These are phyloP conservation scores for Suillus weaverae DNA, from an alignment of 768 basidiomycete species.

Conservation along the genomic window DNA sequence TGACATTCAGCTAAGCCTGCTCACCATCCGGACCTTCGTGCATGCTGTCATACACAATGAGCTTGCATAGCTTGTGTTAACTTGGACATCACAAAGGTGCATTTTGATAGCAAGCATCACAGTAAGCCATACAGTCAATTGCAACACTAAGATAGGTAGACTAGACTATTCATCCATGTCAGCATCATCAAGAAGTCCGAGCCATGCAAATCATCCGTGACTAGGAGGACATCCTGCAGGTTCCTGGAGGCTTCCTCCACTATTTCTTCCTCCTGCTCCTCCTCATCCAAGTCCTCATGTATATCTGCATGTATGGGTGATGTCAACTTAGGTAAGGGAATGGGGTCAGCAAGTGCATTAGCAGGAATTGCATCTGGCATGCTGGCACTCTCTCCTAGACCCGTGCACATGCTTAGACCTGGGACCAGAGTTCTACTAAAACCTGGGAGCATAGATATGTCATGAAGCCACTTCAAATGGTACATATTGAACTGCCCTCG, in stretches of 20 bases:
- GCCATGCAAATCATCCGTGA: not conserved
- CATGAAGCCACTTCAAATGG: constrained; percentile 10
- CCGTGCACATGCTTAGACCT: not conserved
- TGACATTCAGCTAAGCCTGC: too few species aligned
- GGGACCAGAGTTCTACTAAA: constrained; percentile 10
- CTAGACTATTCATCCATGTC: not conserved
- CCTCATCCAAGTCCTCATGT: not conserved
- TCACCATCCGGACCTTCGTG: too few species aligned
- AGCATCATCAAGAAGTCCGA: not conserved
- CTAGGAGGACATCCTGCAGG: not conserved
- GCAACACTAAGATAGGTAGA: not conserved
- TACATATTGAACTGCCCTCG: constrained; percentile 7
- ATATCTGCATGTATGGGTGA: not conserved
- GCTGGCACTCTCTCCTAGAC: constrained; percentile 4
- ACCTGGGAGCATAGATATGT: constrained; percentile 12
- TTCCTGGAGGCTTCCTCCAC: not conserved
- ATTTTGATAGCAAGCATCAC: too few species aligned
- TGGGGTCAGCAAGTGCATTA: not conserved
- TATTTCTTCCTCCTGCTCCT: not conserved
- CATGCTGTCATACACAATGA: too few species aligned
- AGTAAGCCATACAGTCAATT: not conserved
- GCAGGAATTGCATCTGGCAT: not conserved
- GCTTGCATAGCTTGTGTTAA: too few species aligned
- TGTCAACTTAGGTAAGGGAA: too few species aligned
- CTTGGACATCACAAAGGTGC: too few species aligned